phyloP scores from a whole-genome alignment of 2,329 filamentous ascomycete genomes.

The Drechmeria coniospora region DNA sequence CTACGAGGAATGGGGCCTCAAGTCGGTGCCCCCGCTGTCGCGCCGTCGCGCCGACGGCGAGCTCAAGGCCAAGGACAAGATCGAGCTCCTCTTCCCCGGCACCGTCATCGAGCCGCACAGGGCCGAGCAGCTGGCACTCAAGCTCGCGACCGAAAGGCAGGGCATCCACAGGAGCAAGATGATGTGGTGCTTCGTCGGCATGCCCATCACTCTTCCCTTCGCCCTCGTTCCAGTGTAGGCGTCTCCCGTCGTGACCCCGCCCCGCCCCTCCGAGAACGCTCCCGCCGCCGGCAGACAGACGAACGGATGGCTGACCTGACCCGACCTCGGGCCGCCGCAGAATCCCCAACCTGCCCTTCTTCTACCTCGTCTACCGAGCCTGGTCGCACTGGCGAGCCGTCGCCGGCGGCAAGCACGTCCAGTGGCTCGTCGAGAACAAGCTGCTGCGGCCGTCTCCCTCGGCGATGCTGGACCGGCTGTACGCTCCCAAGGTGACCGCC shows the following conservation, averaged over 20 bases:
- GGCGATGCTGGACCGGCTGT: conserved; percentile 57
- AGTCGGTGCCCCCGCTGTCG: conserved; percentile 77
- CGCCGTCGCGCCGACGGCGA: conserved; percentile 49
- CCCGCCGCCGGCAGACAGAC: too few species aligned
- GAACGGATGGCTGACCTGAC: neutral
- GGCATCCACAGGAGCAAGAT: conserved; percentile 60
- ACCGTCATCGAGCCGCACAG: conserved; percentile 49
- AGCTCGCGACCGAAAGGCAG: conserved; percentile 67
- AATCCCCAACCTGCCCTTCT: conserved; percentile 89
- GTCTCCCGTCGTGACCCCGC: too few species aligned
- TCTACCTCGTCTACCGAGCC: conserved; percentile 81
- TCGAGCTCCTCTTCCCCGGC: conserved; percentile 63
- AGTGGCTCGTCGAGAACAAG: conserved; percentile 63
- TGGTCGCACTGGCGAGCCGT: conserved; percentile 88
- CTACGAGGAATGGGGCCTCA: conserved; percentile 95
- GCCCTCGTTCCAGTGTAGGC: conserved; percentile 76
- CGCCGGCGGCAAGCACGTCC: conserved; percentile 68
- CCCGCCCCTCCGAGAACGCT: too few species aligned
- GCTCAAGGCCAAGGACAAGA: conserved; percentile 43
- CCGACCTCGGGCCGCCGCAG: conserved; percentile 24
- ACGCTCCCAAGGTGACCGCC: conserved; percentile 30
- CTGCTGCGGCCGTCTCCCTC: conserved; percentile 54
- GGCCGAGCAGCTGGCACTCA: conserved; percentile 50
- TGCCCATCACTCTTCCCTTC: conserved; percentile 73
- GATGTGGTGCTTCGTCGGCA: conserved; percentile 65